phyloP scores from a whole-genome alignment of 441 rosid species.

The Erysimum cheiri region DNA sequence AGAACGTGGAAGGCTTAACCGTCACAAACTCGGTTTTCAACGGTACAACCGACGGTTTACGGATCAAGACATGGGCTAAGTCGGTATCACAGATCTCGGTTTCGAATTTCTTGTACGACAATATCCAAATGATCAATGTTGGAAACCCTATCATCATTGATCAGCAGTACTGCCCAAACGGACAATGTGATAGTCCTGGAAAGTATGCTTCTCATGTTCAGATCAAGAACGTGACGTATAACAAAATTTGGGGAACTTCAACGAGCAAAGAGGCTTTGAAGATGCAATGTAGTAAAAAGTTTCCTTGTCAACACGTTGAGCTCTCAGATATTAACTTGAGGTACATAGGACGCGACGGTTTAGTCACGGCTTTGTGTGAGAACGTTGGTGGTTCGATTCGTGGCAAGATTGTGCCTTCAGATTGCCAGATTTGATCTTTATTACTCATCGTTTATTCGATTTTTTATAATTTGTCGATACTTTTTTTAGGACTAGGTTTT shows the following conservation, averaged over 20 bases:
- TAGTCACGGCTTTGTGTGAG: slow-evolving; percentile 36
- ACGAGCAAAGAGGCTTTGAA: slow-evolving; percentile 39
- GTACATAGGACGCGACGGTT: slow-evolving; percentile 33
- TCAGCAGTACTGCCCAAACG: slow-evolving; percentile 44
- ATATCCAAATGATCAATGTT: slow-evolving; percentile 40
- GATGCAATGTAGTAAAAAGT: slow-evolving; percentile 36
- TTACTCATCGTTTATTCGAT: not conserved
- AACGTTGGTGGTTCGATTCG: slow-evolving; percentile 37
- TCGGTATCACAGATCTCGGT: slow-evolving; percentile 26
- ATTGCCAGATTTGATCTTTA: slow-evolving; percentile 30
- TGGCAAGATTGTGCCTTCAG: slow-evolving; percentile 36
- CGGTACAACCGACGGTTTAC: slow-evolving; percentile 42
- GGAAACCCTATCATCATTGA: slow-evolving; percentile 44
- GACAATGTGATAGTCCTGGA: slow-evolving; percentile 32
- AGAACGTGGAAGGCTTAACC: slow-evolving; percentile 32
- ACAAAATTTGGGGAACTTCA: slow-evolving; percentile 44
- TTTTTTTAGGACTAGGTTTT: slow-evolving; percentile 2
- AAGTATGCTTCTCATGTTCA: slow-evolving; percentile 41
- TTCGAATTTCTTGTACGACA: slow-evolving; percentile 38
- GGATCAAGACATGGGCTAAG: slow-evolving; percentile 45
- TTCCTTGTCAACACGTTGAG: slow-evolving; percentile 39
- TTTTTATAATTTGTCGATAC: not conserved
- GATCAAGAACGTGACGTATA: slow-evolving; percentile 29
- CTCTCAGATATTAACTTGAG: slow-evolving; percentile 34
- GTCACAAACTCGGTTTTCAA: slow-evolving; percentile 39